Conservation (phyloP, 768 basidiomycete genomes). For the Leccinum uliginosum region DNA sequence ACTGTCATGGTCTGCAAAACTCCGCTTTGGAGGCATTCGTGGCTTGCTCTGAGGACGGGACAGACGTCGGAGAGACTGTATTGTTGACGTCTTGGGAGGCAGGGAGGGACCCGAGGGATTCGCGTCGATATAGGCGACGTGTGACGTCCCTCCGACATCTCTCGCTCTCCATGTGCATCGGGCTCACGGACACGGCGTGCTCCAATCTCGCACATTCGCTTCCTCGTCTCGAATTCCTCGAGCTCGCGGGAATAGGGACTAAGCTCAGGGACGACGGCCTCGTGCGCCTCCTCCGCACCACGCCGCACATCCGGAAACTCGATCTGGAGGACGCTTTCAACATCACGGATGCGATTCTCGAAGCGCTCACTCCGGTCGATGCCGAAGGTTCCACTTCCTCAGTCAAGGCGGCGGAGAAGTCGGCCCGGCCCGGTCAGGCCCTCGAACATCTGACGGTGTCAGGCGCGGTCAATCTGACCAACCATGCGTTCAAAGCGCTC, state of each 20-base stretch:
- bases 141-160: slow-evolving; percentile 72
- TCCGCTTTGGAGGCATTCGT: slow-evolving; percentile 73
- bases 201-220: slow-evolving; percentile 65
- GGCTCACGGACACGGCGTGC: slow-evolving; percentile 74
- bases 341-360: slow-evolving; percentile 70
- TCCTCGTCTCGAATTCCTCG: slow-evolving; percentile 71
- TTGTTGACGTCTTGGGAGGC: slow-evolving; percentile 58
- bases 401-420: slow-evolving; percentile 8
- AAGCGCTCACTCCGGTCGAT: slow-evolving; percentile 51
- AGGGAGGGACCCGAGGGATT: slow-evolving; percentile 55
- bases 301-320: slow-evolving; percentile 65
- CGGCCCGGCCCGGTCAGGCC: slow-evolving; percentile 54
- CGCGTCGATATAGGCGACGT: slow-evolving; percentile 48
- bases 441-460: slow-evolving; percentile 74
- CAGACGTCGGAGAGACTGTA: slow-evolving; percentile 36
- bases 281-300: slow-evolving; percentile 61
- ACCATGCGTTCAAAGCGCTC: slow-evolving; percentile 59
- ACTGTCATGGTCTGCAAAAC: slow-evolving; percentile 66
- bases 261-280: slow-evolving; percentile 73
- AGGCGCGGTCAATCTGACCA: slow-evolving; percentile 57
- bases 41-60: slow-evolving; percentile 37
- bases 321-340: slow-evolving; percentile 83
- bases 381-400: slow-evolving; percentile 4
- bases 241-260: slow-evolving; percentile 71
- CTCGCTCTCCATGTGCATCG: slow-evolving; percentile 61